Evolutionary conservation across 345 rosid genomes (phyloP).

Genomic region (Aurinia saxatilis): DNA sequence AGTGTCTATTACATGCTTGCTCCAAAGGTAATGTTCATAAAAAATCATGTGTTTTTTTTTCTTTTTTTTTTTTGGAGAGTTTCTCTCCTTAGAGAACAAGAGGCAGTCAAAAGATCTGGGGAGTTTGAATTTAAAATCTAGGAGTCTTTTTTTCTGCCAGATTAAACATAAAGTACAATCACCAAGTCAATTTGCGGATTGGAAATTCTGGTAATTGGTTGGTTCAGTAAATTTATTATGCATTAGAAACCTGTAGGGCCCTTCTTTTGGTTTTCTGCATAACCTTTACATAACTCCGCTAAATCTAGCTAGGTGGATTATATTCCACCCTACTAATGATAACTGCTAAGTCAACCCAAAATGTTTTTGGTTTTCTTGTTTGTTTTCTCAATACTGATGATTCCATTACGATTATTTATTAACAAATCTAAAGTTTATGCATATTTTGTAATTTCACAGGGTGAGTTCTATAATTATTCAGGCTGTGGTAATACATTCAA

Average conservation of each 20-base stretch:
- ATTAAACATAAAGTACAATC: neutral
- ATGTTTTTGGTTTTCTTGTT: slow-evolving; percentile 4
- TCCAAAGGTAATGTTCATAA: slow-evolving; percentile 59
- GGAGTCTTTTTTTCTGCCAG: neutral
- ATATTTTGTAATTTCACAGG: slow-evolving; percentile 38
- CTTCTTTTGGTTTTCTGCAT: neutral
- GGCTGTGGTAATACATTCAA: slow-evolving; percentile 98
- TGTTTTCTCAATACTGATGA: neutral
- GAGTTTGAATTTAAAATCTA: neutral
- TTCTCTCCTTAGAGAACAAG: slow-evolving; percentile 4
- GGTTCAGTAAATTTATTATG: slow-evolving; percentile 3
- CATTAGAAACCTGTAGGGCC: slow-evolving; percentile 5
- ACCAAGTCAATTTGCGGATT: neutral
- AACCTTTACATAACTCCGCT: neutral
- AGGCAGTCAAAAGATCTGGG: neutral
- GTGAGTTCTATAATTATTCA: slow-evolving; percentile 96
- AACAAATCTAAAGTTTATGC: neutral
- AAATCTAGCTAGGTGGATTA: neutral
- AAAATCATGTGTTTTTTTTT: neutral
- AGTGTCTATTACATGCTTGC: slow-evolving; percentile 95
- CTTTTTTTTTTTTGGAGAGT: neutral
- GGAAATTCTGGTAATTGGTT: neutral
- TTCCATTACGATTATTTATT: neutral
- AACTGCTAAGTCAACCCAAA: neutral
- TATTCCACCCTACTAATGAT: neutral